phyloP scores from a whole-genome alignment of 2,329 filamentous ascomycete species.

The Chaetoscypha palmicola region DNA sequence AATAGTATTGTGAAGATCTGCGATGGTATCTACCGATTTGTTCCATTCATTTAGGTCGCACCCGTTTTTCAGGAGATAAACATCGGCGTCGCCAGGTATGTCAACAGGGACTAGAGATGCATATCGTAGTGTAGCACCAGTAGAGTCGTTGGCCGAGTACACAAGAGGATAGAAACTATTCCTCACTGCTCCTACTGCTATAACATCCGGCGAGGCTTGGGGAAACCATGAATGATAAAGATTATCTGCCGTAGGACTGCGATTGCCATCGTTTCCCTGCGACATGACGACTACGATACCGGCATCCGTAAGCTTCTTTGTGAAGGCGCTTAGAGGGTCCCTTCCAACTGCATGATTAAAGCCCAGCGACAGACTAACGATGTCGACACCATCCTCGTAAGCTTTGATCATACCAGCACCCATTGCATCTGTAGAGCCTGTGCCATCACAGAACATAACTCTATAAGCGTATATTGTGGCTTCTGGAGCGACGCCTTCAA shows the following conservation, averaged over 20 bases:
- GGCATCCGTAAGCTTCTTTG: conserved; percentile 7
- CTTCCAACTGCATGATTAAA: conserved; percentile 4
- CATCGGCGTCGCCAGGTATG: conserved; percentile 4
- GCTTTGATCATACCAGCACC: conserved; percentile 21
- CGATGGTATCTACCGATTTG: conserved; percentile 3
- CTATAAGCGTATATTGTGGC: conserved; percentile 21
- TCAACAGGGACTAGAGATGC: conserved; percentile 17
- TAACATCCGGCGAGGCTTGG: conserved; percentile 11
- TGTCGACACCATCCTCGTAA: conserved; percentile 18
- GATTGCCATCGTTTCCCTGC: conserved; percentile 13
- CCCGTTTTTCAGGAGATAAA: conserved; percentile 11
- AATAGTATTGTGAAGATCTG: conserved; percentile 14
- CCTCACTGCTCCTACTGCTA: conserved; percentile 17
- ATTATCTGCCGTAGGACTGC: conserved; percentile 4
- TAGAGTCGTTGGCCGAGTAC: conserved; percentile 14
- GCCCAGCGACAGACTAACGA: conserved; percentile 24
- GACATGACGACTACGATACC: conserved; percentile 13
- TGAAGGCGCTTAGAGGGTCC: conserved; percentile 10
- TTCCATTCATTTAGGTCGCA: conserved; percentile 13
- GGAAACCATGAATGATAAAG: conserved; percentile 15
- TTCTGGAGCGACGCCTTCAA: conserved; percentile 21
- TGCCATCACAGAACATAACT: conserved; percentile 17
- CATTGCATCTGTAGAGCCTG: conserved; percentile 15
- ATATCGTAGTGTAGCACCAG: conserved; percentile 13
- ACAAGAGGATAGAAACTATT: conserved; percentile 18